Evolutionary conservation across 305 asterid genomes (phyloP).

Genomic region (Fraxinus latifolia): DNA sequence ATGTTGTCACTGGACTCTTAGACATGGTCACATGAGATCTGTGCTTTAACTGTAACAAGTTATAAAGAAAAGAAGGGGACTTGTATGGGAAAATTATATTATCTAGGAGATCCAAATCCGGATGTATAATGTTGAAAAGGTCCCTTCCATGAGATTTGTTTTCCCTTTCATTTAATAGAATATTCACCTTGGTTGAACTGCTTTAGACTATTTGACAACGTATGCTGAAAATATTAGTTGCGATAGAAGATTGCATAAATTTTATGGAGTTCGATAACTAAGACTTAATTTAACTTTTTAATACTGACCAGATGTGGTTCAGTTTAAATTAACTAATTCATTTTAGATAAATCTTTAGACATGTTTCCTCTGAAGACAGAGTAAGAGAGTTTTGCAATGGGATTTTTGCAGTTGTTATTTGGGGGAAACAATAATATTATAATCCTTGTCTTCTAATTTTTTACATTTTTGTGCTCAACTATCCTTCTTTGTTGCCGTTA

Average conservation of each 20-base stretch:
- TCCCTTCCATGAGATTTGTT: not conserved
- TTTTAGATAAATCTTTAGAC: not conserved
- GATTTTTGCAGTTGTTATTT: not conserved
- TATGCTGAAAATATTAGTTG: not conserved
- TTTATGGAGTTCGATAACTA: not conserved
- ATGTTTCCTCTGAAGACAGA: not conserved
- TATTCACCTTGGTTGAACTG: slow-evolving; percentile 8
- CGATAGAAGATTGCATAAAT: not conserved
- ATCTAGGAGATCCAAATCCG: not conserved
- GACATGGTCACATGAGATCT: not conserved
- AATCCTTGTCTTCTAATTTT: not conserved
- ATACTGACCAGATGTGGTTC: not conserved
- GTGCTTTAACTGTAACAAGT: not conserved
- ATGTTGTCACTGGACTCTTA: not conserved
- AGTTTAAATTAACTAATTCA: not conserved
- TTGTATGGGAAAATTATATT: not conserved
- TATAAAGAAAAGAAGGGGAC: not conserved
- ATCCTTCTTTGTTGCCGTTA: not conserved
- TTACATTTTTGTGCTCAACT: not conserved
- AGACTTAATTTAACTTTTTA: not conserved
- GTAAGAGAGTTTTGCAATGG: not conserved
- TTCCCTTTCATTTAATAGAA: not conserved
- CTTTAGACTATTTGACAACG: not conserved
- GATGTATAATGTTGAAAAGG: not conserved
- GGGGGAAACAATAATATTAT: not conserved